Evolutionary conservation across 371 early-diverging fungal genomes (phyloP), one percentile per base, ranked within the genome.

Genomic region (Capniomyces stellatus): DNA sequence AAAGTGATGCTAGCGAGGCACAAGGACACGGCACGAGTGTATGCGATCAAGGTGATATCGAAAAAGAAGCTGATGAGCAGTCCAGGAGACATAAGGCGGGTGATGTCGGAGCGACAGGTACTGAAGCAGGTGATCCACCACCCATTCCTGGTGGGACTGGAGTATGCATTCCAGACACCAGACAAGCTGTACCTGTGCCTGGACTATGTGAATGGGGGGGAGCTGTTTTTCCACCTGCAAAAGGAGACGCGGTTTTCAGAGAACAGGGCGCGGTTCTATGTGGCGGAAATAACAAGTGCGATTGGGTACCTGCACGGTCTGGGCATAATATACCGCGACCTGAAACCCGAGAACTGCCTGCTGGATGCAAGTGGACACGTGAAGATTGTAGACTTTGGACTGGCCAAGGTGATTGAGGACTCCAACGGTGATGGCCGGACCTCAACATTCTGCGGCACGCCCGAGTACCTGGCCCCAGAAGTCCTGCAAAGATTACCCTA

Each of bases 331-430:
- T 96, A 96, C 66, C 82, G 97, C 25, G 96, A 95, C 64, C 61
- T 96, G 30, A 92, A 94, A 61, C 97, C 97, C 21, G 92, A 96
- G 58, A 92, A 94, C 64, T 67, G 90, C 30, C 69, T 99, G 27
- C 67, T 99, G 29, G 96, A 92, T 59, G 69, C 77, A 2, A 62
- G 73, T 49, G 99, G 99, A 3, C 92, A 98, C 61, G 81, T 98
- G 40, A 91, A 92, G 64, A 87, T 99, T 30, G 89, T 96, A 0
- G 98, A 99, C 68, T 98, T 99, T 75, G 99, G 99, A 1, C 95
- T 98, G 74, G 94, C 98, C 22, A 98, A 97, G 92, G 93, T 66
- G 60, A 73, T 56, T 71, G 83, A 42, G 6, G 85, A 89, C 57
- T 77, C 83, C 52, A 81, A 83, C 46, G 75, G 76, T 1, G 89